These are phyloP conservation scores for Trichosporon sp. DNA, from an alignment of 1,284 basidiomycete species.

Conservation along the genomic window DNA sequence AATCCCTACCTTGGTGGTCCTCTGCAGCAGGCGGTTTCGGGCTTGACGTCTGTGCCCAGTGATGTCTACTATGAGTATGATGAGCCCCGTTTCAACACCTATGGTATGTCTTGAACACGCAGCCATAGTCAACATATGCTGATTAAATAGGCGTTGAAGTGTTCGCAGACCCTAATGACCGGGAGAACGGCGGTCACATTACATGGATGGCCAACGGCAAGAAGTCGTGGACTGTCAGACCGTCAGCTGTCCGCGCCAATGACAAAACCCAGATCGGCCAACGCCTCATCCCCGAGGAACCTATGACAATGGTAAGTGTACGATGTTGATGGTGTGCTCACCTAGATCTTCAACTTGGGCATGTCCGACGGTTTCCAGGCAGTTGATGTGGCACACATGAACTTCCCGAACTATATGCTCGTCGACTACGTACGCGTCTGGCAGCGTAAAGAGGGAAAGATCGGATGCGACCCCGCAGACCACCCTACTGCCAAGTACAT, in stretches of 20 bases:
- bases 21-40: constrained; percentile 80
- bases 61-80: constrained; percentile 47
- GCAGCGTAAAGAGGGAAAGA: constrained; percentile 67
- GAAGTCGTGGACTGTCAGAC: constrained; percentile 74
- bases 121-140: too few relatives aligned
- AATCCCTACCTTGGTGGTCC: constrained; percentile 76
- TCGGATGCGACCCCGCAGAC: constrained; percentile 78
- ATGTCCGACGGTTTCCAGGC: constrained; percentile 54
- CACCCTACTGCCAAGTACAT: constrained; percentile 68
- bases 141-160: too few relatives aligned
- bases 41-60: constrained; percentile 63
- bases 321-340: neutral
- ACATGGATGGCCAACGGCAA: constrained; percentile 71
- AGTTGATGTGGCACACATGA: constrained; percentile 68
- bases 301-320: constrained; percentile 63
- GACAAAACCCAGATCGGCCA: constrained; percentile 67
- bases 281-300: constrained; percentile 78
- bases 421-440: constrained; percentile 73
- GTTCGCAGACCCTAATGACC: constrained; percentile 64
- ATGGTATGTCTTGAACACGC: constrained; percentile 62
- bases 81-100: constrained; percentile 49
- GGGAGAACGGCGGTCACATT: constrained; percentile 65
- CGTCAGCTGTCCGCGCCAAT: constrained; percentile 73
- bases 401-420: constrained; percentile 65
- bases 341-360: constrained; percentile 78